A percentile compares a stretch with the other conserved stretches of the same genome.
These are phyloP conservation scores for Nicotiana tomentosiformis DNA, from an alignment of 257 asterid genomes.

Conservation along the genomic window DNA sequence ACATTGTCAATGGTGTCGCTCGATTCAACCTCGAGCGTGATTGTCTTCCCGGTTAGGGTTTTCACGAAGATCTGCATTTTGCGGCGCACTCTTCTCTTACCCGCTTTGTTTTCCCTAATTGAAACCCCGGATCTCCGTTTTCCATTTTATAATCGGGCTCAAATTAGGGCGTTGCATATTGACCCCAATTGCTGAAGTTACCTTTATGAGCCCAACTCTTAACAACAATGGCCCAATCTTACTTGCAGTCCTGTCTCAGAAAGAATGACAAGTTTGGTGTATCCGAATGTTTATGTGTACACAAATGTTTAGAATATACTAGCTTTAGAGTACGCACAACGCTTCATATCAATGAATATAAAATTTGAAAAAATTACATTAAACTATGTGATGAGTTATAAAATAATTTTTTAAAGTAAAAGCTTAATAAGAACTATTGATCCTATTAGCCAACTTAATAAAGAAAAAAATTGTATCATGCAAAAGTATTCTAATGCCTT, in stretches of 20 bases:
- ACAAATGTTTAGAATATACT: too few relatives aligned
- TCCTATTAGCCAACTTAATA: too few relatives aligned
- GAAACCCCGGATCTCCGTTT: not conserved
- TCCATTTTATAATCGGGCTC: not conserved
- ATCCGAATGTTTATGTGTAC: too few relatives aligned
- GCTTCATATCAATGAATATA: too few relatives aligned
- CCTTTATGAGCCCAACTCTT: not conserved
- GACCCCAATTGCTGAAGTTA: not conserved
- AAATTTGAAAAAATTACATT: too few relatives aligned
- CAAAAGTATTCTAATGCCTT: too few relatives aligned
- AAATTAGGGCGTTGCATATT: not conserved
- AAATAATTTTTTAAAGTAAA: too few relatives aligned
- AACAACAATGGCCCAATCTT: not conserved
- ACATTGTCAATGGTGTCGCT: slow-evolving; percentile 30
- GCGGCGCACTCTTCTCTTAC: not conserved
- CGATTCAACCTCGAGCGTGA: slow-evolving; percentile 25
- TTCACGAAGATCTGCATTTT: slow-evolving; percentile 31
- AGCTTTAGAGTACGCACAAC: too few relatives aligned
- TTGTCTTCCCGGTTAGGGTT: slow-evolving; percentile 20
- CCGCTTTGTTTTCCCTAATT: not conserved
- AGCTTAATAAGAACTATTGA: too few relatives aligned
- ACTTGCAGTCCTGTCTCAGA: not conserved
- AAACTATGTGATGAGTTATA: too few relatives aligned
- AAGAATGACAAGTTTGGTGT: too few relatives aligned
- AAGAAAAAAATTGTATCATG: too few relatives aligned